A percentile compares a stretch with the other conserved stretches of the same genome.
Evolutionary conservation across 352 stramenopile species (phyloP).

Genomic region (Pythium utonaiense): DNA sequence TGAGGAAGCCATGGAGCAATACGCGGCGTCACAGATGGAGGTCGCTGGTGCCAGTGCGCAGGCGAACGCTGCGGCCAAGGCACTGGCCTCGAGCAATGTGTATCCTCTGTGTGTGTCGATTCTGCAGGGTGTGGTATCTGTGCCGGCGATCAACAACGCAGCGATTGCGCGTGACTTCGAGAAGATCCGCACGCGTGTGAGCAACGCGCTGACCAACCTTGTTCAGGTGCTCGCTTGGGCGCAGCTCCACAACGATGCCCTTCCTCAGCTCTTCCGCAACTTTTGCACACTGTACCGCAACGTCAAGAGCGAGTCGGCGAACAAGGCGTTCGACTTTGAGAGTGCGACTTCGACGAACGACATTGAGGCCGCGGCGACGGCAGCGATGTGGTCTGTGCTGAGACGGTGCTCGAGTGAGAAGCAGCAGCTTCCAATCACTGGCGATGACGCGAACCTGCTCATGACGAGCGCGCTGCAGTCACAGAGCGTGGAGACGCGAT

Average conservation of each 20-base stretch:
- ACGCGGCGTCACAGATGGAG: constrained; percentile 68
- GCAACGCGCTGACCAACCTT: constrained; percentile 83
- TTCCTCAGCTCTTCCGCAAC: constrained; percentile 76
- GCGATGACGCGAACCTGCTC: constrained; percentile 67
- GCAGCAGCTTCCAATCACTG: constrained; percentile 44
- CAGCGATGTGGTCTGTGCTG: constrained; percentile 70
- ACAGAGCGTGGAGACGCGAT: constrained; percentile 56
- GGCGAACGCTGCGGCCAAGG: constrained; percentile 29
- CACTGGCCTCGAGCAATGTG: constrained; percentile 40
- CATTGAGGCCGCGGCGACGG: constrained; percentile 61
- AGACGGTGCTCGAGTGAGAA: constrained; percentile 55
- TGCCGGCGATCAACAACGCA: constrained; percentile 49
- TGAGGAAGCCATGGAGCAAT: constrained; percentile 86
- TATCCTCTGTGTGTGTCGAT: constrained; percentile 62
- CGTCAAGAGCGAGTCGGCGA: constrained; percentile 39
- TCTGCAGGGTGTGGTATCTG: constrained; percentile 70
- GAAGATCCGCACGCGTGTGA: constrained; percentile 77
- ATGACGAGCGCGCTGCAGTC: constrained; percentile 60
- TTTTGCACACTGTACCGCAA: constrained; percentile 74
- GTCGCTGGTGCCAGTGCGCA: constrained; percentile 10
- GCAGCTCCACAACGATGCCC: constrained; percentile 39
- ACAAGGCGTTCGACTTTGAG: constrained; percentile 35
- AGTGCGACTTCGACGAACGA: constrained; percentile 46
- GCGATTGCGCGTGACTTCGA: constrained; percentile 65
- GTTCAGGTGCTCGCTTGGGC: constrained; percentile 59